Conservation (phyloP, 2,329 filamentous ascomycete species). For the Colletotrichum cereale region DNA sequence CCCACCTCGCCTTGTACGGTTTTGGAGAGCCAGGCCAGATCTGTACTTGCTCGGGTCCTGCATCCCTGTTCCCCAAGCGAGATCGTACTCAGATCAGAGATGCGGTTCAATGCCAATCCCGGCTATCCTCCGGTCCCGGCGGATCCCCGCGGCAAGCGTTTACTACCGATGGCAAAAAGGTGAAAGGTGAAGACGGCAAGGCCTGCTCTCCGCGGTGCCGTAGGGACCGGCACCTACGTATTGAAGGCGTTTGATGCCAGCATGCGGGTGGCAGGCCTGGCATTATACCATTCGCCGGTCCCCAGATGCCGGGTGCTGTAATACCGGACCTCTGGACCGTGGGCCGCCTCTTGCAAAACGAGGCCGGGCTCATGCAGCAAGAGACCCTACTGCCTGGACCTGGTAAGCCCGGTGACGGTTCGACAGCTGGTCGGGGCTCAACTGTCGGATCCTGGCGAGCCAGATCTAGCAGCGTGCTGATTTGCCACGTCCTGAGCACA, state of each 20-base stretch:
- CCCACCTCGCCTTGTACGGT: conserved; percentile 1
- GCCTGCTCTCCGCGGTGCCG: background rate
- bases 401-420: background rate
- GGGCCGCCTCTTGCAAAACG: background rate
- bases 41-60: background rate
- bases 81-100: conserved; percentile 6
- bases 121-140: background rate
- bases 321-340: background rate
- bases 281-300: background rate
- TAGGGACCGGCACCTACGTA: background rate
- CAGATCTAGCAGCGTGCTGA: background rate
- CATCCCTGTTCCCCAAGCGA: background rate
- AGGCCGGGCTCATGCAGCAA: conserved; percentile 5
- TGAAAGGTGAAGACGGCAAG: background rate
- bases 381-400: background rate
- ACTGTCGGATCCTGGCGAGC: background rate
- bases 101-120: background rate
- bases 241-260: conserved; percentile 22
- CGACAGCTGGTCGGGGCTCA: background rate
- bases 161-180: conserved; percentile 18
- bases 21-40: conserved; percentile 5
- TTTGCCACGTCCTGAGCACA: background rate
- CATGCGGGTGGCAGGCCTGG: background rate
- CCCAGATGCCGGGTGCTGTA: background rate
- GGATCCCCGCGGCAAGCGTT: conserved; percentile 13